phyloP scores from a whole-genome alignment of 306 rosid genomes.

The Biancaea sappan region DNA sequence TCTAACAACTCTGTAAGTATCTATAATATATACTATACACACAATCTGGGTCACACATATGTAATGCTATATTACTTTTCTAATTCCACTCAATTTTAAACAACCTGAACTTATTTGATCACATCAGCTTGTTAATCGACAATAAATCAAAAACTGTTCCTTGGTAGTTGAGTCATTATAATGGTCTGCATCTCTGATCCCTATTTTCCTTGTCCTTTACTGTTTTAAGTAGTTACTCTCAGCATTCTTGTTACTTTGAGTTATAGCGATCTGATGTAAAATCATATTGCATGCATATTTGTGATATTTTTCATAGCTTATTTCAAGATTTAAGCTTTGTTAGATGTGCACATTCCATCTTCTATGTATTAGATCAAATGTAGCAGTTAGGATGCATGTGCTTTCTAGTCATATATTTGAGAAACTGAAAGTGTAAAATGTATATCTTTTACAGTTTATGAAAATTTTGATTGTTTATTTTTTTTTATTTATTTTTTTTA shows the following conservation, averaged over 20 bases:
- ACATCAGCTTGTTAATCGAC: constrained; percentile 9
- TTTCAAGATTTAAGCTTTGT: not conserved
- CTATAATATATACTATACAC: constrained; percentile 15
- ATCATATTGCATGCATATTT: not conserved
- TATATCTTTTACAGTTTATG: not conserved
- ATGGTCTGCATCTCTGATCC: constrained; percentile 9
- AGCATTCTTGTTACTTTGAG: constrained; percentile 20
- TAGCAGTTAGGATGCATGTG: not conserved
- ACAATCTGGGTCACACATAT: constrained; percentile 1
- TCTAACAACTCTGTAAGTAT: constrained; percentile 79
- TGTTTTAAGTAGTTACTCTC: constrained; percentile 1
- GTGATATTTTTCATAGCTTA: constrained; percentile 10
- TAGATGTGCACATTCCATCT: not conserved
- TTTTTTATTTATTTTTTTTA: not conserved
- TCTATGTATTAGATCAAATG: not conserved
- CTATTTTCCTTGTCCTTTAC: not conserved
- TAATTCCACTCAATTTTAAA: not conserved
- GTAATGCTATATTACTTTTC: not conserved
- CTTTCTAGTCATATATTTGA: not conserved
- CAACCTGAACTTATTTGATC: constrained; percentile 1
- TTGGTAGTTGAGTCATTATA: not conserved
- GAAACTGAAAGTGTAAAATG: not conserved
- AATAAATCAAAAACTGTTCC: constrained; percentile 13
- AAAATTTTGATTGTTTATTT: constrained; percentile 12
- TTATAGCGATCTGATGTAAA: constrained; percentile 11